Percentiles rank a stretch among this genome's conserved stretches.
Evolutionary conservation across 2,329 filamentous ascomycete genomes (phyloP).

Genomic region (Alternaria ventricosa): DNA sequence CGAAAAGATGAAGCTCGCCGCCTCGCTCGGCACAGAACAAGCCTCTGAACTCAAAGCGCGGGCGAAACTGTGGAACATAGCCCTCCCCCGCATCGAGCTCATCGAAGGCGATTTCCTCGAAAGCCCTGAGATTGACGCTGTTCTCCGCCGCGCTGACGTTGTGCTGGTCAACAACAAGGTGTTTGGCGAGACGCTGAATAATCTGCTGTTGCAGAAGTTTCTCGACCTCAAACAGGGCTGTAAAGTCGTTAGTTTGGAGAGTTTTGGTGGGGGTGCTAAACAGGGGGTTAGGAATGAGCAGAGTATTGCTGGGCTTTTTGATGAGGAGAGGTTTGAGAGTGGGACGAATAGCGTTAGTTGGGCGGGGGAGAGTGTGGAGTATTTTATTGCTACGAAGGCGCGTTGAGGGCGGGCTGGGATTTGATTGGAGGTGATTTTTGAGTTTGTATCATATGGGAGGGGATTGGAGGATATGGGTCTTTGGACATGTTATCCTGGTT

Average conservation of each 20-base stretch:
- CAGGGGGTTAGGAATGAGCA: constrained; percentile 77
- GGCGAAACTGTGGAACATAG: constrained; percentile 87
- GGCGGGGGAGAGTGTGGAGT: constrained; percentile 83
- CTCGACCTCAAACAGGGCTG: constrained; percentile 90
- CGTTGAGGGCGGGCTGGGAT: constrained; percentile 31
- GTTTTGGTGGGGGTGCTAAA: constrained; percentile 74
- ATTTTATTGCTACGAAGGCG: constrained; percentile 75
- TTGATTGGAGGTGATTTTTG: not conserved
- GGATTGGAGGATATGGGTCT: not conserved
- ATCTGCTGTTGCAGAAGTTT: constrained; percentile 84
- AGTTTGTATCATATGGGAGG: not conserved
- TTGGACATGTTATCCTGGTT: not conserved
- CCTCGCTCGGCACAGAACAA: constrained; percentile 80
- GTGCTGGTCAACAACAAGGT: constrained; percentile 98
- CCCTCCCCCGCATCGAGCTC: constrained; percentile 78
- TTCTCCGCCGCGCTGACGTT: constrained; percentile 87
- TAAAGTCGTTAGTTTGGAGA: constrained; percentile 89
- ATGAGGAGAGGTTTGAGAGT: constrained; percentile 76
- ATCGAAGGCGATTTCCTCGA: constrained; percentile 84
- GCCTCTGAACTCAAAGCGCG: constrained; percentile 83
- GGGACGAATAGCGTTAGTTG: constrained; percentile 80
- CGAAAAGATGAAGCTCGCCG: constrained; percentile 93
- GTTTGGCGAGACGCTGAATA: constrained; percentile 87
- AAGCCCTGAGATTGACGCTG: constrained; percentile 71
- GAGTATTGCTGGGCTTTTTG: constrained; percentile 80